Conservation (phyloP, 768 basidiomycete species). For the Arthromyces matolae region DNA sequence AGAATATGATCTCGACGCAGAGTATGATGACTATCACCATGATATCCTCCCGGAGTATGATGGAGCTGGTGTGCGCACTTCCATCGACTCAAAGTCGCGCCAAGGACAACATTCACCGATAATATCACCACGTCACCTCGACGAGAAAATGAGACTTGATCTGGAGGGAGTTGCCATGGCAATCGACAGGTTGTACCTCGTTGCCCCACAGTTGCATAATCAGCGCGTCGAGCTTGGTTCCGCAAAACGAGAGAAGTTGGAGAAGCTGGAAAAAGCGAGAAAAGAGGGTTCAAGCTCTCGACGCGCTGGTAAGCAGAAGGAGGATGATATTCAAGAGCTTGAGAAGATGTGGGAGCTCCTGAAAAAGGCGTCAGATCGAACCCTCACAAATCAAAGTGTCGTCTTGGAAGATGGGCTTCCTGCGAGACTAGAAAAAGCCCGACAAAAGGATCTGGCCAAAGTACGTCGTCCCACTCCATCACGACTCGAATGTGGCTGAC, state of each 20-base stretch:
- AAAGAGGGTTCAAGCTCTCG: slow-evolving; percentile 32
- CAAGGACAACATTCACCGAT: slow-evolving; percentile 24
- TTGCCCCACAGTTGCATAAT: slow-evolving; percentile 84
- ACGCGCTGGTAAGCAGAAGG: slow-evolving; percentile 40
- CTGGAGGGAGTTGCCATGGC: slow-evolving; percentile 82
- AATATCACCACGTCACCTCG: slow-evolving; percentile 27
- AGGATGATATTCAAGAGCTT: slow-evolving; percentile 51
- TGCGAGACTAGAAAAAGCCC: slow-evolving; percentile 49
- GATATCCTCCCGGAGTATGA: slow-evolving; percentile 59
- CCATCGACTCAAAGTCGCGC: slow-evolving; percentile 32
- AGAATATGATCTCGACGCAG: slow-evolving; percentile 46
- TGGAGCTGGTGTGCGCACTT: slow-evolving; percentile 35
- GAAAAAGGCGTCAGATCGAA: slow-evolving; percentile 65
- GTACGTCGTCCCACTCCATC: slow-evolving; percentile 31
- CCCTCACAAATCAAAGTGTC: slow-evolving; percentile 67
- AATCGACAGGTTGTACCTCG: slow-evolving; percentile 83
- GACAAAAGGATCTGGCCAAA: slow-evolving; percentile 59
- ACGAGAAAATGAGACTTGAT: slow-evolving; percentile 84
- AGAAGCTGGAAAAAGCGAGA: slow-evolving; percentile 71
- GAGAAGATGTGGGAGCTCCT: slow-evolving; percentile 71
- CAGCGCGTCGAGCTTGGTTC: slow-evolving; percentile 89
- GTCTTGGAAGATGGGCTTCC: slow-evolving; percentile 60
- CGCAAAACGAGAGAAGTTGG: slow-evolving; percentile 66
- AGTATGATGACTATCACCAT: slow-evolving; percentile 30
- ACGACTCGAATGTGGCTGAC: slow-evolving; percentile 3